Percentiles rank a stretch among this genome's conserved stretches.
Evolutionary conservation across 495 filamentous ascomycete species (phyloP).

Genomic region (Hyaloscypha hepaticicola): DNA sequence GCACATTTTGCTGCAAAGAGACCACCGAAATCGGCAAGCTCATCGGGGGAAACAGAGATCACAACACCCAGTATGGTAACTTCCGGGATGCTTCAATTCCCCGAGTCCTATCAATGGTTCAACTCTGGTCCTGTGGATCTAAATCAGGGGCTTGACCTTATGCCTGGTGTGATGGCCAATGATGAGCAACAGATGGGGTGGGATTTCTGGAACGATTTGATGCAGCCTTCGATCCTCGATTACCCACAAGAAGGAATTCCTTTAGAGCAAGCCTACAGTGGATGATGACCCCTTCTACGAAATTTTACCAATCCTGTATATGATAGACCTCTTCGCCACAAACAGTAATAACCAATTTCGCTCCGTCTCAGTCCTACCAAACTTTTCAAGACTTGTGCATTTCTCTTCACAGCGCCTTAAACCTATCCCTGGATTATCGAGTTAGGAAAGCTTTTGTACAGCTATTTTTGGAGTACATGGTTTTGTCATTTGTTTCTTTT

Average conservation of each 20-base stretch:
- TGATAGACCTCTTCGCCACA: too few relatives aligned
- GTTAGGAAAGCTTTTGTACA: too few relatives aligned
- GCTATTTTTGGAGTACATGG: too few relatives aligned
- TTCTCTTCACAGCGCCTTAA: too few relatives aligned
- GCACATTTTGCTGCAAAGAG: not conserved
- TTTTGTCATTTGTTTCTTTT: too few relatives aligned
- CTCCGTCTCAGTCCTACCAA: too few relatives aligned
- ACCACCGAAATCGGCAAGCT: not conserved
- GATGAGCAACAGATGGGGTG: not conserved
- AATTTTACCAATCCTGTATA: too few relatives aligned
- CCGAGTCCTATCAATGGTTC: not conserved
- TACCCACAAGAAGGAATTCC: not conserved
- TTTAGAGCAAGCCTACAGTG: not conserved
- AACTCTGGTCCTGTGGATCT: not conserved
- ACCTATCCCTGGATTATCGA: too few relatives aligned
- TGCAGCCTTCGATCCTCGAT: not conserved
- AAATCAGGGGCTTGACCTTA: not conserved
- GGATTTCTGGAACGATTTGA: constrained; percentile 9
- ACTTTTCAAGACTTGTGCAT: too few relatives aligned
- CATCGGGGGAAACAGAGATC: not conserved
- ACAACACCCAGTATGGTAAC: not conserved
- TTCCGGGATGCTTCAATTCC: not conserved
- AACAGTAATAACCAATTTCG: too few relatives aligned
- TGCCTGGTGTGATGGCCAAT: not conserved
- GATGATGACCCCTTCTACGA: too few relatives aligned